Conservation (phyloP, 805 yeast genomes). For the Teunomyces gatunensis region DNA sequence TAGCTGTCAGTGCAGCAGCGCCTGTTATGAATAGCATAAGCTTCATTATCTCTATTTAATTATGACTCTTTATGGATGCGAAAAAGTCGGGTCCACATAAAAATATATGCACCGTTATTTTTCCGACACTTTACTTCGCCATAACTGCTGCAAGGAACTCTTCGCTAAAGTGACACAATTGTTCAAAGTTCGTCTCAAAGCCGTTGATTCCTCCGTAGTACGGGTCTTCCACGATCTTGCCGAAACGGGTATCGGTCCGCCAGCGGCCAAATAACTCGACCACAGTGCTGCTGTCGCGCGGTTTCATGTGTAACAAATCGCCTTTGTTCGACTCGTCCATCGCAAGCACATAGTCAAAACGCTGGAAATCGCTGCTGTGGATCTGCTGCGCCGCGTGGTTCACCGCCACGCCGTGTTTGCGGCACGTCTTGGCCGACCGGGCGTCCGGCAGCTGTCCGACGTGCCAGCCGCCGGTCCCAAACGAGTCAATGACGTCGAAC, state of each 20-base stretch:
- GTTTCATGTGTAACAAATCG: constrained; percentile 51
- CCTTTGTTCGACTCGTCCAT: constrained; percentile 64
- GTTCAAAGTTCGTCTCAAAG: constrained; percentile 75
- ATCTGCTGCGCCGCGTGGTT: constrained; percentile 75
- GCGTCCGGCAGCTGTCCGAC: constrained; percentile 79
- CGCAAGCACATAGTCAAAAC: constrained; percentile 66
- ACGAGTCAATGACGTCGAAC: constrained; percentile 72
- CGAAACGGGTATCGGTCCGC: constrained; percentile 50
- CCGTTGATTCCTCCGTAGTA: constrained; percentile 88
- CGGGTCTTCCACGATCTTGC: constrained; percentile 77
- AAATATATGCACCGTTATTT: too few relatives aligned
- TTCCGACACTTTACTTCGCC: neutral
- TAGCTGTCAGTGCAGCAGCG: too few relatives aligned
- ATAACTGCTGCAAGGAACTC: constrained; percentile 51
- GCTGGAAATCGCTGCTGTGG: constrained; percentile 44
- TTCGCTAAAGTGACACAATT: constrained; percentile 70
- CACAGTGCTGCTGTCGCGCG: constrained; percentile 46
- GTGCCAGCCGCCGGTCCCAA: constrained; percentile 86
- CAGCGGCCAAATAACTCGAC: constrained; percentile 80
- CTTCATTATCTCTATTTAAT: too few relatives aligned
- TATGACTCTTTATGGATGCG: too few relatives aligned
- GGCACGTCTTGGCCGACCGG: constrained; percentile 68
- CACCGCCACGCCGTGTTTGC: constrained; percentile 69
- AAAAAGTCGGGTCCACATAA: too few relatives aligned
- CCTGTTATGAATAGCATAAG: too few relatives aligned